Base-by-base conservation (phyloP, 139 green algal genomes). In the Coccomyxa sp. region DNA sequence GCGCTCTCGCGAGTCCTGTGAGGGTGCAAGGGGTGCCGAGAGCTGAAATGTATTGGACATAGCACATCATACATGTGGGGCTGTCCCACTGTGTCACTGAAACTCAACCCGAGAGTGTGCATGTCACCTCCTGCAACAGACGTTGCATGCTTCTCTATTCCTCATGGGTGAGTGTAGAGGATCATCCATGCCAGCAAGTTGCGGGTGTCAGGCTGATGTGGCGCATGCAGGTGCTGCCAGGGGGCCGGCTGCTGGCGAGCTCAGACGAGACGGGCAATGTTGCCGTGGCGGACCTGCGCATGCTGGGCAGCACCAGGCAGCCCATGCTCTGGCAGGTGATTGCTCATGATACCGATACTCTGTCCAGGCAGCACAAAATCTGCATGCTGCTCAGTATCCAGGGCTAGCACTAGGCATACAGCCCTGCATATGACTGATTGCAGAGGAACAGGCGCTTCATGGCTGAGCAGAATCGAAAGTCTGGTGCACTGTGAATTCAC, bases 231-330 rank as follows among this genome's bases (percentile, higher is more conserved):
- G 68, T 80, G 68, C 33, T 83, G 35, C 75, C 82, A 9, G 87
- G 86, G 7, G 87, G 87, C 37, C 86, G 84, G 50, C 79, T 95
- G 37, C 86, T 96, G 39, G 87, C 90, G 41, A 87, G 87, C 38
- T 90, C 84, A 0, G 91, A 95, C 73, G 89, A 87, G 35, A 38
- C 74, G 0, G 92, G 92, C 71, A 74, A 35, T 55, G 68, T 95
- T 34, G 81, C 84, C 8, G 84, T 86, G 12, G 83, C 81, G 24
- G 91, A 95, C 82, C 75, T 93, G n/a, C 83, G 91, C 38, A 90
- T 92, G 88, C 78, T 95, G 33, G 80, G 83, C 24, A 70, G 27
- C 16, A 34, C 22, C 10, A 31, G 12, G 9, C 40, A 70, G 40
- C n/a, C 54, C 24, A 33, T 73, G 34, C 54, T 79, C n/a, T 72